Percentiles rank a stretch among this genome's conserved stretches.
These are phyloP conservation scores for Skeletonema costatum DNA, from an alignment of 108 stramenopile genomes.

Conservation along the genomic window DNA sequence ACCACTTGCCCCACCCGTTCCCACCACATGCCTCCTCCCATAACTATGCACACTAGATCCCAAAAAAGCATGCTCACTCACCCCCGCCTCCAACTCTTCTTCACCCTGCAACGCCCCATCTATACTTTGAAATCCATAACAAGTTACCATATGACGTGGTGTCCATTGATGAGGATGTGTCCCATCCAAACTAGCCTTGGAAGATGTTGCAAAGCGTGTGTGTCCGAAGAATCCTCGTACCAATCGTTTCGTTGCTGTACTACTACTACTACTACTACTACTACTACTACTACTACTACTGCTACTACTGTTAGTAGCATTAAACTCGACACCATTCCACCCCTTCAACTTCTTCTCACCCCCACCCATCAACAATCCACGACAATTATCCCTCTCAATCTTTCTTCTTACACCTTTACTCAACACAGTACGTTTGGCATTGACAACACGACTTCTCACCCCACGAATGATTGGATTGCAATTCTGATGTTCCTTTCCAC, in stretches of 20 bases:
- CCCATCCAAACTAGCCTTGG: slow-evolving; percentile 60
- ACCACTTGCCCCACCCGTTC: too few species aligned
- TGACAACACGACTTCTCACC: slow-evolving; percentile 67
- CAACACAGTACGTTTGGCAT: slow-evolving; percentile 69
- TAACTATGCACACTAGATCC: too few species aligned
- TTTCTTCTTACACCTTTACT: slow-evolving; percentile 45
- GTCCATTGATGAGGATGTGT: slow-evolving; percentile 81
- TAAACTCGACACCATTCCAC: slow-evolving; percentile 6
- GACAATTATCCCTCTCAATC: slow-evolving; percentile 31
- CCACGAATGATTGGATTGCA: slow-evolving; percentile 22
- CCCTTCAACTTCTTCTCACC: background rate
- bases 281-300: background rate
- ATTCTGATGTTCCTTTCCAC: too few species aligned
- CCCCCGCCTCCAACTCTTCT: too few species aligned
- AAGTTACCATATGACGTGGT: slow-evolving; percentile 11
- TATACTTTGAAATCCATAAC: too few species aligned
- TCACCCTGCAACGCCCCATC: too few species aligned
- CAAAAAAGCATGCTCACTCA: too few species aligned
- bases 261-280: background rate
- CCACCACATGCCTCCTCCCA: too few species aligned
- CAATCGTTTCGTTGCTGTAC: slow-evolving; percentile 8
- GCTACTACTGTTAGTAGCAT: background rate
- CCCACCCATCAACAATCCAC: background rate
- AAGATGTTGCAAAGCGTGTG: slow-evolving; percentile 73
- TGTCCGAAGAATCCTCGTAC: slow-evolving; percentile 56